Conservation (phyloP, 495 filamentous ascomycete species). For the Hyaloscypha variabilis region DNA sequence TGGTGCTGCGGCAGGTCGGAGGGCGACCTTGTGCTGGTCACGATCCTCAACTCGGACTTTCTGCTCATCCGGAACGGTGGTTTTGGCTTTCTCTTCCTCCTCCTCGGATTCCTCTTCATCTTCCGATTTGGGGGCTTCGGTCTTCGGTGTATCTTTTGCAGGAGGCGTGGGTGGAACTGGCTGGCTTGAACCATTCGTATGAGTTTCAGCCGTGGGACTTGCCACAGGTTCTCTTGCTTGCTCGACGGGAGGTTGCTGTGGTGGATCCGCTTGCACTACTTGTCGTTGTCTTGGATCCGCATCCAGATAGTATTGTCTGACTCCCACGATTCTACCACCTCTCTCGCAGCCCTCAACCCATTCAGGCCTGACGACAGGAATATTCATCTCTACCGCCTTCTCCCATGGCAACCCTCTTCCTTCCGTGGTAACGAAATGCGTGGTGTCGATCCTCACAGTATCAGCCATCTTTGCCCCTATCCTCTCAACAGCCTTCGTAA, state of each 20-base stretch:
- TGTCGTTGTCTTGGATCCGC: constrained; percentile 62
- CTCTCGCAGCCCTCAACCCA: constrained; percentile 95
- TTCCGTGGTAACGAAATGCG: constrained; percentile 98
- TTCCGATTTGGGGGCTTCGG: constrained; percentile 34
- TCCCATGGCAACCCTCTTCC: constrained; percentile 90
- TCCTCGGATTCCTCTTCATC: constrained; percentile 33
- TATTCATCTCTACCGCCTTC: constrained; percentile 95
- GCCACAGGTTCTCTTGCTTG: constrained; percentile 16
- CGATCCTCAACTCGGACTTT: constrained; percentile 57
- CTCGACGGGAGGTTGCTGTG: constrained; percentile 29
- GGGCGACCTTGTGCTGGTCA: constrained; percentile 50
- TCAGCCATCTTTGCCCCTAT: constrained; percentile 94
- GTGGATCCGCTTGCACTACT: constrained; percentile 32
- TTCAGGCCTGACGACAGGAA: constrained; percentile 95
- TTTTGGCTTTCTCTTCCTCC: constrained; percentile 39
- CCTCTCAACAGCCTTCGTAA: constrained; percentile 74
- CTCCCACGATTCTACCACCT: constrained; percentile 90
- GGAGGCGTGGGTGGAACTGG: constrained; percentile 33
- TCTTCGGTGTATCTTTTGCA: constrained; percentile 32
- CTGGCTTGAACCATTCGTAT: constrained; percentile 22
- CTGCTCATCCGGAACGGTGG: constrained; percentile 50
- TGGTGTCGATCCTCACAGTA: constrained; percentile 92
- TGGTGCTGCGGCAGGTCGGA: constrained; percentile 27
- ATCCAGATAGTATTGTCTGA: constrained; percentile 93
- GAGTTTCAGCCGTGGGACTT: constrained; percentile 25